Evolutionary conservation across 2,329 filamentous ascomycete genomes (phyloP).

Genomic region (Ophiostoma sp.): DNA sequence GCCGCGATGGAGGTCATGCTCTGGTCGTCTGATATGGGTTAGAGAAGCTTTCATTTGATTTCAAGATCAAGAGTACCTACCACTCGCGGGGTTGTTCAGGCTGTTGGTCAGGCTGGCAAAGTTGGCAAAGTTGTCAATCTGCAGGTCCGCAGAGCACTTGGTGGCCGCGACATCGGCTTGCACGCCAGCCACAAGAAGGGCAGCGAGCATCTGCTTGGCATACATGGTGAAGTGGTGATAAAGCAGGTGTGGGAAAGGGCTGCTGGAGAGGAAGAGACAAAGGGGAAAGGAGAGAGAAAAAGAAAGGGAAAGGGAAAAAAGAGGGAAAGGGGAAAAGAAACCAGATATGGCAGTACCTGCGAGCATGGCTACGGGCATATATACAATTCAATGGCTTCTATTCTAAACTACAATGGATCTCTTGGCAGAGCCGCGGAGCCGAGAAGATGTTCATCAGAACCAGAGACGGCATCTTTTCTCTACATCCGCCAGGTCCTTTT

Average conservation of each 20-base stretch:
- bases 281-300: neutral
- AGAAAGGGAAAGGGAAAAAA: neutral
- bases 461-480: slow-evolving; percentile 4
- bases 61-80: neutral
- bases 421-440: slow-evolving; percentile 12
- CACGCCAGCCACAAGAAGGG: slow-evolving; percentile 23
- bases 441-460: neutral
- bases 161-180: slow-evolving; percentile 19
- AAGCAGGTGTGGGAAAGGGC: neutral
- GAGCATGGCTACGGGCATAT: neutral
- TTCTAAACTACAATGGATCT: neutral
- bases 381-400: neutral
- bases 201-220: slow-evolving; percentile 21
- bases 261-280: neutral
- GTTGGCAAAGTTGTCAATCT: slow-evolving; percentile 29
- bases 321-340: neutral
- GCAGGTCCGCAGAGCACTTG: slow-evolving; percentile 22
- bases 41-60: neutral
- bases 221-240: slow-evolving; percentile 21
- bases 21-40: slow-evolving; percentile 23
- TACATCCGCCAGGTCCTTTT: neutral
- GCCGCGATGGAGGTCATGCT: slow-evolving; percentile 25
- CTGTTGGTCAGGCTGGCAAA: slow-evolving; percentile 25
- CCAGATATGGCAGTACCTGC: neutral
- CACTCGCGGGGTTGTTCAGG: slow-evolving; percentile 25